Evolutionary conservation across 1,284 basidiomycete species (phyloP).

Genomic region (Sphagnurus paluster): DNA sequence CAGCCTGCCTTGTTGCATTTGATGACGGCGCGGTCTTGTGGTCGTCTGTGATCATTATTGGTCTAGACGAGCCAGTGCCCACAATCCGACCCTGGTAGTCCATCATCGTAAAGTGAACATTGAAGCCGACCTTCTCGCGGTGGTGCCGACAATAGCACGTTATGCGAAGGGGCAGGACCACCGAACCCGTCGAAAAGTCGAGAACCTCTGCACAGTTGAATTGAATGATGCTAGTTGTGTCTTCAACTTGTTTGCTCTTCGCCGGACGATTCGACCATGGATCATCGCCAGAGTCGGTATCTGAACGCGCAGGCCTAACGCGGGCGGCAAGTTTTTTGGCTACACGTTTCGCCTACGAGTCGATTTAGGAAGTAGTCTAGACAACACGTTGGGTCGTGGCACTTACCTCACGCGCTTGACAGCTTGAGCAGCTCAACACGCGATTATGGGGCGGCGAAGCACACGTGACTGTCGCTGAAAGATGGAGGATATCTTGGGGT

Average conservation of each 20-base stretch:
- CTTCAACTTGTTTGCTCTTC: constrained; percentile 56
- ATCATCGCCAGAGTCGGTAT: constrained; percentile 69
- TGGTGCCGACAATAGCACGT: constrained; percentile 99
- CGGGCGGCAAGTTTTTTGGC: constrained; percentile 83
- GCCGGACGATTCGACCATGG: constrained; percentile 34
- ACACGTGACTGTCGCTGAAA: constrained; percentile 69
- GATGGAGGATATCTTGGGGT: constrained; percentile 69
- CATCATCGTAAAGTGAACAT: constrained; percentile 88
- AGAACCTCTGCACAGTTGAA: constrained; percentile 96
- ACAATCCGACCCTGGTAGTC: constrained; percentile 82
- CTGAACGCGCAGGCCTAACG: constrained; percentile 73
- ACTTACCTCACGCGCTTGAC: constrained; percentile 80
- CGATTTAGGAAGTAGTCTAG: constrained; percentile 10
- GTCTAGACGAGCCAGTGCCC: constrained; percentile 82
- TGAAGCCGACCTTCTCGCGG: constrained; percentile 95
- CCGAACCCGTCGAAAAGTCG: constrained; percentile 87
- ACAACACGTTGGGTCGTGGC: constrained; percentile 7
- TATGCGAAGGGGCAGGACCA: constrained; percentile 89
- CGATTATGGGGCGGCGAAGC: constrained; percentile 76
- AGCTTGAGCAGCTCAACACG: constrained; percentile 82
- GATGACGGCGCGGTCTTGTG: constrained; percentile 72
- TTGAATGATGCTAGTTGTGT: constrained; percentile 84
- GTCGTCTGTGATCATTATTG: constrained; percentile 99
- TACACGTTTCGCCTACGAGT: constrained; percentile 77
- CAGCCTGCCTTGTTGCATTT: constrained; percentile 27